A percentile compares a stretch with the other conserved stretches of the same genome.
Conservation (phyloP, 345 rosid species). For the Erucastrum elatum region DNA sequence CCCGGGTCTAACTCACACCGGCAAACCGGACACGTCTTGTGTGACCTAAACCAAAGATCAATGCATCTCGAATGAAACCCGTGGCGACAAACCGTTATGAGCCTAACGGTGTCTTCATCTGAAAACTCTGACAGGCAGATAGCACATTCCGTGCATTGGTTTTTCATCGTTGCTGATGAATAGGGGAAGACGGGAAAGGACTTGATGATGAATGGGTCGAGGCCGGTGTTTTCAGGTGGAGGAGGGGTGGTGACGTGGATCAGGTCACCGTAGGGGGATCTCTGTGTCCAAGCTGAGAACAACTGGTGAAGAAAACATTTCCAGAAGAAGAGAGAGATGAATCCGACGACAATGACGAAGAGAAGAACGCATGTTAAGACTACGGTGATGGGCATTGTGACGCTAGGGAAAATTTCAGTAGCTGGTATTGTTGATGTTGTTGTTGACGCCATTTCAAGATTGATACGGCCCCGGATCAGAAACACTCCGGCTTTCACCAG, state of each 20-base stretch:
- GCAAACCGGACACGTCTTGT: conserved; percentile 89
- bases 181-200: conserved; percentile 60
- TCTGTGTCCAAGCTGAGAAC: conserved; percentile 44
- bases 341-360: conserved; percentile 54
- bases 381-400: conserved; percentile 49
- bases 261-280: conserved; percentile 42
- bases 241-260: conserved; percentile 9
- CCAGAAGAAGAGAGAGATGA: conserved; percentile 60
- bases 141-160: conserved; percentile 65
- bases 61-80: conserved; percentile 76
- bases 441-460: conserved; percentile 33
- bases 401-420: conserved; percentile 1
- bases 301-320: conserved; percentile 53
- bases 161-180: conserved; percentile 48
- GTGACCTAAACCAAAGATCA: conserved; percentile 78
- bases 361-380: conserved; percentile 53
- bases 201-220: conserved; percentile 55
- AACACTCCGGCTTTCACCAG: neutral
- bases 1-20: conserved; percentile 60
- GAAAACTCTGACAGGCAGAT: conserved; percentile 75
- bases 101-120: conserved; percentile 63
- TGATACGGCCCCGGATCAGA: neutral
- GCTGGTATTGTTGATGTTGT: conserved; percentile 17
- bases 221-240: conserved; percentile 42
- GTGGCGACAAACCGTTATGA: conserved; percentile 70